phyloP scores from a whole-genome alignment of 1,139 yeast genomes.

The Yamadazyma spencermartinsiae region DNA sequence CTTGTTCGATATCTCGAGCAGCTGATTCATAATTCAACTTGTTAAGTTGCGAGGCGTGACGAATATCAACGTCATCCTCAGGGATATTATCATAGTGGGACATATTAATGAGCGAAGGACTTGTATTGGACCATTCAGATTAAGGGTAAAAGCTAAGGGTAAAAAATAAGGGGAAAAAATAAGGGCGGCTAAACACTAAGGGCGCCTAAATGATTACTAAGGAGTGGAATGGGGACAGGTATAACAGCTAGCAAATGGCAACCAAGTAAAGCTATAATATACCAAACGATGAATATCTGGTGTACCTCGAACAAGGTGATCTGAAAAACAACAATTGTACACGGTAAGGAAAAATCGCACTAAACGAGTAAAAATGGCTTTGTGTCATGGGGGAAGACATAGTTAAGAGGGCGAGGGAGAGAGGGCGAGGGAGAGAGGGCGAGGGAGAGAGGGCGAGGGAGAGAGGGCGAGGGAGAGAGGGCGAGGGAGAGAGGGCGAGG shows the following conservation, averaged over 20 bases:
- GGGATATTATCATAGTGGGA: not conserved
- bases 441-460: too few relatives aligned
- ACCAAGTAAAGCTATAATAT: too few relatives aligned
- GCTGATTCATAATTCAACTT: constrained; percentile 33
- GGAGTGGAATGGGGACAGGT: too few relatives aligned
- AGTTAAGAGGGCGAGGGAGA: not conserved
- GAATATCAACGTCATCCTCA: constrained; percentile 12
- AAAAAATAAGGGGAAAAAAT: not conserved
- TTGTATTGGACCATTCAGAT: not conserved
- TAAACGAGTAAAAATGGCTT: not conserved
- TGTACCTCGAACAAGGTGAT: too few relatives aligned
- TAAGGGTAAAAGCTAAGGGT: not conserved
- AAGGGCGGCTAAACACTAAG: too few relatives aligned
- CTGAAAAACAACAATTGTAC: not conserved
- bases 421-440: not conserved
- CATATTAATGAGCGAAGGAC: not conserved
- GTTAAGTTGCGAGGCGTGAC: constrained; percentile 4
- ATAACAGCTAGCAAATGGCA: too few relatives aligned
- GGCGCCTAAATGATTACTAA: too few relatives aligned
- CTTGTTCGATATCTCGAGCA: constrained; percentile 53
- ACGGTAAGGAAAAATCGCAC: not conserved
- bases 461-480: too few relatives aligned
- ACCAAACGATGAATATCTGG: too few relatives aligned
- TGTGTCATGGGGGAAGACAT: not conserved
- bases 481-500: too few relatives aligned